Evolutionary conservation across 139 green algal genomes (phyloP).

Genomic region (Chlorella sp.): DNA sequence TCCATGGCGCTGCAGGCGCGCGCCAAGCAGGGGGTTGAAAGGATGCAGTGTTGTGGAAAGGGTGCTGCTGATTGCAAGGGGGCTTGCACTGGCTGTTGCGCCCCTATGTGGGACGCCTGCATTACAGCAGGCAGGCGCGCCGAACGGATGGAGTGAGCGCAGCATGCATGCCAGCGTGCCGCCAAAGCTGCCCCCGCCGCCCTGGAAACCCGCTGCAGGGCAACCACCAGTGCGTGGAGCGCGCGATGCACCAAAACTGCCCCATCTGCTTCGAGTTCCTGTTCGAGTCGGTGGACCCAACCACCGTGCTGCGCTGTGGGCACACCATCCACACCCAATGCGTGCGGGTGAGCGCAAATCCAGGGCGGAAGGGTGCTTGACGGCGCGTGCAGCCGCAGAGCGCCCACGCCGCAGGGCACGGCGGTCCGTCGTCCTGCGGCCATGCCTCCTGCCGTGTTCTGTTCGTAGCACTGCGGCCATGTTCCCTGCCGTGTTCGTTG

Average conservation of each 20-base stretch:
- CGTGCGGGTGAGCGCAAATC: conserved; percentile 45
- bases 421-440: no score
- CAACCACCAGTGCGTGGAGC: conserved; percentile 89
- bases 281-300: conserved; percentile 88
- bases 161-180: background rate
- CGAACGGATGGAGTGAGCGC: background rate
- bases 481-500: no score
- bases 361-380: no score
- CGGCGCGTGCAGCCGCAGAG: no score
- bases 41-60: no score
- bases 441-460: no score
- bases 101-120: background rate
- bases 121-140: background rate
- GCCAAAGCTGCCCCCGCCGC: background rate
- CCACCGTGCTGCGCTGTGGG: conserved; percentile 88
- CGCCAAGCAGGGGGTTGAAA: background rate
- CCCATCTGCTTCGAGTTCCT: conserved; percentile 92
- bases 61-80: background rate
- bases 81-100: no score
- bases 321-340: conserved; percentile 93
- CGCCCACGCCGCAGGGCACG: no score
- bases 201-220: conserved; percentile 45
- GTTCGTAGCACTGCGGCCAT: no score
- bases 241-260: conserved; percentile 92
- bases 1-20: conserved; percentile 51